A percentile compares a stretch with the other conserved stretches of the same genome.
These are phyloP conservation scores for Albatrellus ellisii DNA, from an alignment of 768 basidiomycete species.

Conservation along the genomic window DNA sequence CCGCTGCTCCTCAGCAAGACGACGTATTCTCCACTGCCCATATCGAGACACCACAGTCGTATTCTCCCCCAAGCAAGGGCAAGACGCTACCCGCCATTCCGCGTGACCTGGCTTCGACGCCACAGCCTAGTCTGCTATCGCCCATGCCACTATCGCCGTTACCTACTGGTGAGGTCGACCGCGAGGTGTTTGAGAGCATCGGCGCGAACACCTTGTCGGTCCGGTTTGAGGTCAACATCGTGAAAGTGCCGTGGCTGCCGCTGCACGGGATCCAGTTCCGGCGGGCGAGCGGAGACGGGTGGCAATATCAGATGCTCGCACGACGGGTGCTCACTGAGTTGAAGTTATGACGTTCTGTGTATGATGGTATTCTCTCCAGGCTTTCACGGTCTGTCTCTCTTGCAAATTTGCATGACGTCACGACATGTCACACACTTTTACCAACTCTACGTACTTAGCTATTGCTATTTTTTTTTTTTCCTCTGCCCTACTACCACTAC, in stretches of 20 bases:
- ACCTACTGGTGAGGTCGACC: constrained; percentile 54
- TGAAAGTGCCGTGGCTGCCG: constrained; percentile 92
- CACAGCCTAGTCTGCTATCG: constrained; percentile 1
- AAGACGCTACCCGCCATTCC: constrained; percentile 75
- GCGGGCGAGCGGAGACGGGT: constrained; percentile 78
- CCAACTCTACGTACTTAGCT: no score
- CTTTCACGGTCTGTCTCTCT: no score
- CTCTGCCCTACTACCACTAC: no score
- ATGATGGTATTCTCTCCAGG: no score
- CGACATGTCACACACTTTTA: neutral
- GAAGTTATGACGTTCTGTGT: constrained; percentile 40
- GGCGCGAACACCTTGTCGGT: constrained; percentile 75
- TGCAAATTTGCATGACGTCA: neutral
- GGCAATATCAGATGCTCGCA: constrained; percentile 97
- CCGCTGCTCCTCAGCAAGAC: constrained; percentile 22
- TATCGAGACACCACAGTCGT: constrained; percentile 23
- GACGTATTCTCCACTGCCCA: constrained; percentile 8
- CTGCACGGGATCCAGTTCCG: constrained; percentile 95
- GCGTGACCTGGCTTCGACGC: constrained; percentile 40
- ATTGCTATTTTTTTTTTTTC: no score
- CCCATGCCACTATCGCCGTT: constrained; percentile 34
- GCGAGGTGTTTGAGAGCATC: constrained; percentile 58
- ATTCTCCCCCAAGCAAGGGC: constrained; percentile 40
- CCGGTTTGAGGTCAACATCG: constrained; percentile 92
- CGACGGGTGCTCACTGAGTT: constrained; percentile 78